Evolutionary conservation across 495 filamentous ascomycete species (phyloP).

Genomic region (Penicillium macrosclerotiorum): DNA sequence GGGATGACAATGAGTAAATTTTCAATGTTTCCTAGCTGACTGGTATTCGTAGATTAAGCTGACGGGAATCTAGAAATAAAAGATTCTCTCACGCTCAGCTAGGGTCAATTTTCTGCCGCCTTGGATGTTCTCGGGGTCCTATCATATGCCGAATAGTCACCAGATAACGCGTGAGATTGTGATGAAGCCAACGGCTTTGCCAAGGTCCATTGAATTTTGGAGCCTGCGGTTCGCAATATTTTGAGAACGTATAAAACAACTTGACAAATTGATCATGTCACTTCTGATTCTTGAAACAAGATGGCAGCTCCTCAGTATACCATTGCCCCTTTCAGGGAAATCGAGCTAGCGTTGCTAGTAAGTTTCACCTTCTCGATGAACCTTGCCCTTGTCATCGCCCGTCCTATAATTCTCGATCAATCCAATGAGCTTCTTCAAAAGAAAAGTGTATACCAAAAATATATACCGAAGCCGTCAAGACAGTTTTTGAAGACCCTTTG

Average conservation of each 20-base stretch:
- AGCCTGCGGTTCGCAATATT: neutral
- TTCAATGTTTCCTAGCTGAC: too few species aligned
- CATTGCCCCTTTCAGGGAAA: conserved; percentile 10
- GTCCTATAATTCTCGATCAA: conserved; percentile 29
- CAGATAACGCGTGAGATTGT: too few species aligned
- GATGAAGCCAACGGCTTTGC: too few species aligned
- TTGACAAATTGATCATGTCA: neutral
- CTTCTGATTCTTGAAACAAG: neutral
- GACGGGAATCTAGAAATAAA: too few species aligned
- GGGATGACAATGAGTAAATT: too few species aligned
- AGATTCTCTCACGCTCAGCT: too few species aligned
- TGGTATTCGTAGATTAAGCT: too few species aligned
- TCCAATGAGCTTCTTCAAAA: conserved; percentile 22
- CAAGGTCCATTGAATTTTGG: neutral
- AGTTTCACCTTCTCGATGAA: conserved; percentile 26
- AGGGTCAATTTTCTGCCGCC: too few species aligned
- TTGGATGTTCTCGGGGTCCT: too few species aligned
- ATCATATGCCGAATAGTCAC: too few species aligned
- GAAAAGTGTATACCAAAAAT: too few species aligned
- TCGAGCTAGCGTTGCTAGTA: conserved; percentile 17
- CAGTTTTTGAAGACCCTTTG: neutral
- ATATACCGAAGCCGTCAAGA: conserved; percentile 15
- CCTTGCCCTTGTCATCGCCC: conserved; percentile 30
- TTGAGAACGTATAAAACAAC: neutral
- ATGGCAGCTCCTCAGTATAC: conserved; percentile 14